Evolutionary conservation across 2,329 filamentous ascomycete genomes (phyloP).

Genomic region (Epichloe hybrida): DNA sequence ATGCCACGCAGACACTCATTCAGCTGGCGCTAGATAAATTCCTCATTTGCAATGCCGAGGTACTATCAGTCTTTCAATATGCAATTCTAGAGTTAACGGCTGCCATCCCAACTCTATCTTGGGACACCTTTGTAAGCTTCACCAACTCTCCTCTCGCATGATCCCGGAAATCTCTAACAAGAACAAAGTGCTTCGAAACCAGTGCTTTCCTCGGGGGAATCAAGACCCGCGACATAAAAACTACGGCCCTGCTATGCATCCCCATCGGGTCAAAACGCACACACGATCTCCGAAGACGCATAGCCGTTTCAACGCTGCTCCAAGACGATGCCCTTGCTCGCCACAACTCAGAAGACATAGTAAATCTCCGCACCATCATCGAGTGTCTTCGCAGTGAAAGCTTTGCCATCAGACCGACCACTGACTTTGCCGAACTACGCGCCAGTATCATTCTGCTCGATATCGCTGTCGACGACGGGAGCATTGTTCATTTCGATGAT

Average conservation of each 20-base stretch:
- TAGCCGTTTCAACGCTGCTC: slow-evolving; percentile 54
- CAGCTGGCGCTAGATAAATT: slow-evolving; percentile 42
- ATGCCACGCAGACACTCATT: slow-evolving; percentile 34
- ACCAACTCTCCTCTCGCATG: not conserved
- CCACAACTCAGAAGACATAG: slow-evolving; percentile 25
- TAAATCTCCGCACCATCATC: slow-evolving; percentile 31
- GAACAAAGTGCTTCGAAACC: slow-evolving; percentile 33
- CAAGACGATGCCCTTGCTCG: slow-evolving; percentile 29
- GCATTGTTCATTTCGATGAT: slow-evolving; percentile 15
- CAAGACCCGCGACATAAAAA: slow-evolving; percentile 35
- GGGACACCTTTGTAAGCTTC: slow-evolving; percentile 30
- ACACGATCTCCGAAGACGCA: slow-evolving; percentile 49
- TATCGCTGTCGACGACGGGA: slow-evolving; percentile 56
- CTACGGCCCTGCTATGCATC: slow-evolving; percentile 44
- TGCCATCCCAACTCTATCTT: slow-evolving; percentile 23
- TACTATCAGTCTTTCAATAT: slow-evolving; percentile 26
- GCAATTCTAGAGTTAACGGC: slow-evolving; percentile 30
- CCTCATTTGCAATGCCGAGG: slow-evolving; percentile 28
- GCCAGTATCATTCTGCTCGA: slow-evolving; percentile 60
- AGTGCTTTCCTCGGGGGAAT: slow-evolving; percentile 34
- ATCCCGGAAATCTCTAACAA: not conserved
- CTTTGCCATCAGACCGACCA: slow-evolving; percentile 39
- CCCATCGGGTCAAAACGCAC: slow-evolving; percentile 35
- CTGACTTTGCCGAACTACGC: slow-evolving; percentile 55
- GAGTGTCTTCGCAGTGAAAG: slow-evolving; percentile 31